Evolutionary conservation across 257 asterid genomes (phyloP).

Genomic region (Ocimum tenuiflorum): DNA sequence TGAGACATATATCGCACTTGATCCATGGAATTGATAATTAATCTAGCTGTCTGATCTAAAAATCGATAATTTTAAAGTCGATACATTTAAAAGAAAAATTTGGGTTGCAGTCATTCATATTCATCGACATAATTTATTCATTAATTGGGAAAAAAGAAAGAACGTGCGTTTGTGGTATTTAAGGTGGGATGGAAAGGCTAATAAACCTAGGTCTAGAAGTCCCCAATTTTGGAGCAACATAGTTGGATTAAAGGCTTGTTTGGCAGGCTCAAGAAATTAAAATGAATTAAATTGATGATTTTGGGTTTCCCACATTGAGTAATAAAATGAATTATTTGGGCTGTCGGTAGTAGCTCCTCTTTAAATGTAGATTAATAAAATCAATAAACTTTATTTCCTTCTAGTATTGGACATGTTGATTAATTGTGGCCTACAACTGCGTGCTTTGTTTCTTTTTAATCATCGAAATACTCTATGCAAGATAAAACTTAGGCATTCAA

Average conservation of each 20-base stretch:
- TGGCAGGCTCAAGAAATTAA: not conserved
- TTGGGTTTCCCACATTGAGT: conserved; percentile 15
- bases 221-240: conserved; percentile 19
- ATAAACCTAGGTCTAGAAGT: conserved; percentile 16
- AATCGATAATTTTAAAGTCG: not conserved
- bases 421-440: no score
- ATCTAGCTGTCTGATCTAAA: no score
- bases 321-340: not conserved
- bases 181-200: not conserved
- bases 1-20: no score
- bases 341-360: conserved; percentile 18
- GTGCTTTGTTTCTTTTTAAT: no score
- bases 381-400: not conserved
- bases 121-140: not conserved
- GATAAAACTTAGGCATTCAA: not conserved
- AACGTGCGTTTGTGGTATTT: not conserved
- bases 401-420: not conserved
- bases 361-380: not conserved
- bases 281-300: not conserved
- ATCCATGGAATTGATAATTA: no score
- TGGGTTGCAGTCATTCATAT: not conserved
- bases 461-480: no score
- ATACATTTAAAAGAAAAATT: not conserved
- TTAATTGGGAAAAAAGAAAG: not conserved
- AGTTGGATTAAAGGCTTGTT: conserved; percentile 9